Evolutionary conservation across 805 yeast genomes (phyloP).

Genomic region (Myxozyma neotropica): DNA sequence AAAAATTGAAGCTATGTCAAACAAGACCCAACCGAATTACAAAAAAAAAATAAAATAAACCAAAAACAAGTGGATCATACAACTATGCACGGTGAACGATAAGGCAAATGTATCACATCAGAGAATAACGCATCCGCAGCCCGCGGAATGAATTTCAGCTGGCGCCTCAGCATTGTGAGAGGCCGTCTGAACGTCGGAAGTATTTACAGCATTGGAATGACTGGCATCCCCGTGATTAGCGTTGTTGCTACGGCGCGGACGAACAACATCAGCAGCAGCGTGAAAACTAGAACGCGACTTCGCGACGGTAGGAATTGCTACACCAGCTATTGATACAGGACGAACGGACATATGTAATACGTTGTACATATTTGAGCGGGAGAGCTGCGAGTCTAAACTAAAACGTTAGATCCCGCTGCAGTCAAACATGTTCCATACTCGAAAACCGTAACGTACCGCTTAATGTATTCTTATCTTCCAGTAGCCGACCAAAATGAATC

Average conservation of each 20-base stretch:
- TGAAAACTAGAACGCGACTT: constrained; percentile 1
- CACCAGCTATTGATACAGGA: constrained; percentile 24
- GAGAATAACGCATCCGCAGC: constrained; percentile 27
- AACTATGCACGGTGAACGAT: not conserved
- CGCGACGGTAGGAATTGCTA: not conserved
- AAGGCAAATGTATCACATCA: not conserved
- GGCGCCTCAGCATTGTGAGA: not conserved
- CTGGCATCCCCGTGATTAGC: not conserved
- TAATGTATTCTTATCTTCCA: constrained; percentile 21
- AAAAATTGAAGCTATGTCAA: not conserved
- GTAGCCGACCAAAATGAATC: constrained; percentile 28
- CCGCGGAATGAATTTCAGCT: not conserved
- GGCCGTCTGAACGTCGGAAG: not conserved
- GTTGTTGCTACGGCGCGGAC: not conserved
- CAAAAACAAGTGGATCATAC: not conserved
- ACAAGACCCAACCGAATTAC: not conserved
- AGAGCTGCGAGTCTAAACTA: constrained; percentile 13
- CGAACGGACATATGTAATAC: constrained; percentile 32
- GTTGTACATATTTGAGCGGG: constrained; percentile 22
- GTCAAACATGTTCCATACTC: not conserved
- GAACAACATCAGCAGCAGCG: constrained; percentile 10
- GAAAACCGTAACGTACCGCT: constrained; percentile 1
- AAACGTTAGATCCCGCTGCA: not conserved
- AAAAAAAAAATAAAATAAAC: not conserved
- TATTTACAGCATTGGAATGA: not conserved